Evolutionary conservation across 768 basidiomycete genomes (phyloP).

Genomic region (Lactarius indigo): DNA sequence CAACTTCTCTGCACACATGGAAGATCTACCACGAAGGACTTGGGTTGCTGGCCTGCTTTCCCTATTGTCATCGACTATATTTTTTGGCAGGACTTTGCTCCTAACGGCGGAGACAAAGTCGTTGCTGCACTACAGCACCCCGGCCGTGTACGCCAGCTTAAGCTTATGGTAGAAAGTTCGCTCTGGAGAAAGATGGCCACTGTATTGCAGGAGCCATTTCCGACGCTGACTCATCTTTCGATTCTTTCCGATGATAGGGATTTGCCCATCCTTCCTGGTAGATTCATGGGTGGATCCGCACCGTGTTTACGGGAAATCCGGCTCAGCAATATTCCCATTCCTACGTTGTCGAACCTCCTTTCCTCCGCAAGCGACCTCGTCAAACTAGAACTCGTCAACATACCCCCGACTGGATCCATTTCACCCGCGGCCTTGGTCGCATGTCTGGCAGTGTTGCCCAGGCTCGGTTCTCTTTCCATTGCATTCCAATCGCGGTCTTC

Average conservation of each 20-base stretch:
- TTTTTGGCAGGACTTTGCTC: too few relatives aligned
- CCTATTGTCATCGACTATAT: neutral
- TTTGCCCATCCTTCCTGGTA: neutral
- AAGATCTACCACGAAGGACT: neutral
- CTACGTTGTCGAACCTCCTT: neutral
- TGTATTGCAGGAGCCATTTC: too few relatives aligned
- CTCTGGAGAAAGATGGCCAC: too few relatives aligned
- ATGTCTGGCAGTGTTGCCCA: neutral
- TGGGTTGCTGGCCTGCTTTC: neutral
- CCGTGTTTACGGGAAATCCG: neutral
- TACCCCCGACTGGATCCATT: neutral
- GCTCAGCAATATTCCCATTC: neutral
- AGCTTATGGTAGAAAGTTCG: too few relatives aligned
- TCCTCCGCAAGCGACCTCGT: neutral
- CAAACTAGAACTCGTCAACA: neutral
- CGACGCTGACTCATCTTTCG: too few relatives aligned
- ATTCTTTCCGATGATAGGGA: too few relatives aligned
- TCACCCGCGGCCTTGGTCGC: neutral
- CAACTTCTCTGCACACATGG: neutral
- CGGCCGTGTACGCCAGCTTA: too few relatives aligned
- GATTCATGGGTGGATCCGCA: neutral
- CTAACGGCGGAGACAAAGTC: too few relatives aligned
- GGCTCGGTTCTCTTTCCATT: neutral
- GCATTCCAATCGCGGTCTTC: neutral
- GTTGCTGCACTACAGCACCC: too few relatives aligned